These are phyloP conservation scores for Cryptosporidium sp. DNA, from an alignment of 169 alveolate species.

Conservation along the genomic window DNA sequence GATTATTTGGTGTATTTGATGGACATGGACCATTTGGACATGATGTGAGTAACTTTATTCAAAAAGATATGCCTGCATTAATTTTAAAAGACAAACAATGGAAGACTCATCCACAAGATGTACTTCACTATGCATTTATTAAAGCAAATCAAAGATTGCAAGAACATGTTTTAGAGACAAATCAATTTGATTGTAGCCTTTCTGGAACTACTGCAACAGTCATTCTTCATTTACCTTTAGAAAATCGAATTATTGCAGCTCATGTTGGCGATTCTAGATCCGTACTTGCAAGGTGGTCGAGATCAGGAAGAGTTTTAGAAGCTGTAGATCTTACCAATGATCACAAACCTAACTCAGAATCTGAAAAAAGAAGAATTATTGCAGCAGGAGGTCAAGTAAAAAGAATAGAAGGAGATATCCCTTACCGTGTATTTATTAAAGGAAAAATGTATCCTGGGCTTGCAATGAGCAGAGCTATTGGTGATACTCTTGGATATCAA, in stretches of 20 bases:
- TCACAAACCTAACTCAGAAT: slow-evolving; percentile 86
- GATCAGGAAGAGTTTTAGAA: slow-evolving; percentile 77
- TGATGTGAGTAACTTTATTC: slow-evolving; percentile 85
- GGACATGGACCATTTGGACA: slow-evolving; percentile 93
- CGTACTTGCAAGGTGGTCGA: slow-evolving; percentile 83
- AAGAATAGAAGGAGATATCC: slow-evolving; percentile 85
- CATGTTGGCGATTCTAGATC: slow-evolving; percentile 91
- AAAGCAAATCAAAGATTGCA: slow-evolving; percentile 79
- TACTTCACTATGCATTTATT: slow-evolving; percentile 80
- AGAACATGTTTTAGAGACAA: slow-evolving; percentile 79
- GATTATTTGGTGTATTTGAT: slow-evolving; percentile 90
- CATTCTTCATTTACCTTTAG: slow-evolving; percentile 76
- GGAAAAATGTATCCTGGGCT: slow-evolving; percentile 88
- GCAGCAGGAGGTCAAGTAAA: slow-evolving; percentile 89
- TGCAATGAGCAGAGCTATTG: slow-evolving; percentile 92
- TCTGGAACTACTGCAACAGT: slow-evolving; percentile 86
- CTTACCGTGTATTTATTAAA: slow-evolving; percentile 88
- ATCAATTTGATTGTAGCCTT: slow-evolving; percentile 83
- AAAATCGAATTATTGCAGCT: slow-evolving; percentile 82
- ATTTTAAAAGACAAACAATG: slow-evolving; percentile 72
- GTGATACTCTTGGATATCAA: slow-evolving; percentile 88
- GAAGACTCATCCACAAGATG: slow-evolving; percentile 79
- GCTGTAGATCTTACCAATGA: slow-evolving; percentile 85
- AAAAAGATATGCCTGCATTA: slow-evolving; percentile 82
- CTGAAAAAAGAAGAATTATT: slow-evolving; percentile 86